Conservation (phyloP, 2,329 filamentous ascomycete species). For the Penicillium hordei region DNA sequence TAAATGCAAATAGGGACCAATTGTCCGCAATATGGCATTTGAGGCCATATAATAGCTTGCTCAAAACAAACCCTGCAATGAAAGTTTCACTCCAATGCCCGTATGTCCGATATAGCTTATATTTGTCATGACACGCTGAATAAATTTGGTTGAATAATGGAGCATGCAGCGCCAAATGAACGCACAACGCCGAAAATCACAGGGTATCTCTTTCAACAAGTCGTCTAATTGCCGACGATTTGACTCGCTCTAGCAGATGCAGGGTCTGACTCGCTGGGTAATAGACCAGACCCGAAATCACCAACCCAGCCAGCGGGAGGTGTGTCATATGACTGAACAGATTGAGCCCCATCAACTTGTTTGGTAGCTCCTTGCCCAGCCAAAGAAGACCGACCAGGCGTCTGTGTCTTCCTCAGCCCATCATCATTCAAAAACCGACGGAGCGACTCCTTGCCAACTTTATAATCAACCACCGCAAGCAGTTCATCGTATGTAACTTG, state of each 20-base stretch:
- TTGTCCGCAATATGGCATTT: not conserved
- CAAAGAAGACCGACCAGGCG: not conserved
- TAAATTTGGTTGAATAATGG: not conserved
- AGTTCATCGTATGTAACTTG: slow-evolving; percentile 1
- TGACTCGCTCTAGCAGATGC: not conserved
- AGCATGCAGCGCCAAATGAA: not conserved
- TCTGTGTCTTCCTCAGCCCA: not conserved
- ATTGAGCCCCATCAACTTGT: not conserved
- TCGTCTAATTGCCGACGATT: not conserved
- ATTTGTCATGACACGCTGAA: not conserved
- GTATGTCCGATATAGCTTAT: not conserved
- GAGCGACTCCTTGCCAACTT: slow-evolving; percentile 3
- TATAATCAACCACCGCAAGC: not conserved
- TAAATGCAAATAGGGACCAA: not conserved
- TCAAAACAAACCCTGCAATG: not conserved
- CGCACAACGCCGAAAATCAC: not conserved
- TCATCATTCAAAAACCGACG: slow-evolving; percentile 3
- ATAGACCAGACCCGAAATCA: not conserved
- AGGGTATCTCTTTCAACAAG: not conserved
- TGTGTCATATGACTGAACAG: not conserved
- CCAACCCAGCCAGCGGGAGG: not conserved
- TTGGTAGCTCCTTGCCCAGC: not conserved
- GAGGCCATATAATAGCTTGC: not conserved
- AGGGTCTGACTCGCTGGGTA: not conserved
- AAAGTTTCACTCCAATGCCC: not conserved